These are phyloP conservation scores for Fusarium tricinctum DNA, from an alignment of 2,329 filamentous ascomycete genomes.

Conservation along the genomic window DNA sequence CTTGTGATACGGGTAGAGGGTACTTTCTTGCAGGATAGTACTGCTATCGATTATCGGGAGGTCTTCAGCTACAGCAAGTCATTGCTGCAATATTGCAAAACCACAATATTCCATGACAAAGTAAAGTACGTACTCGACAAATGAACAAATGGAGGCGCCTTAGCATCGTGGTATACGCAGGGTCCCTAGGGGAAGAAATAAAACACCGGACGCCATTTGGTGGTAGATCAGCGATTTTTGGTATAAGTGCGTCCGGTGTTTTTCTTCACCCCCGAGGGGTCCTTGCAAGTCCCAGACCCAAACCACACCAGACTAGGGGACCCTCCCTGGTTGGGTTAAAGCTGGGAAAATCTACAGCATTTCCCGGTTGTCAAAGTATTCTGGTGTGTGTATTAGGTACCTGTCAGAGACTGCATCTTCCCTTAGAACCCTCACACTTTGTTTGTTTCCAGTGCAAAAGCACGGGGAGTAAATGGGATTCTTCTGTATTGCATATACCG, in stretches of 20 bases:
- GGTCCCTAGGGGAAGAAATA: constrained; percentile 19
- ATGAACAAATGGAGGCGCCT: constrained; percentile 8
- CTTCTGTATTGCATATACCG: neutral
- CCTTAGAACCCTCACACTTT: no score
- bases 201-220: no score
- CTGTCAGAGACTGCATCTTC: constrained; percentile 8
- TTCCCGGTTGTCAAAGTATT: constrained; percentile 16
- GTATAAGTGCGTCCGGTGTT: no score
- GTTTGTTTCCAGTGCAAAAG: neutral
- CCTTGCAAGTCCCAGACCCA: constrained; percentile 23
- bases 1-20: neutral
- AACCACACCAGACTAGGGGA: constrained; percentile 12
- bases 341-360: constrained; percentile 20
- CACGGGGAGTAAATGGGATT: neutral
- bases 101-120: neutral
- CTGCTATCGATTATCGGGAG: neutral
- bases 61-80: no score
- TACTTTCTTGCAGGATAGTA: neutral
- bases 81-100: neutral
- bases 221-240: no score
- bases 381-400: constrained; percentile 30
- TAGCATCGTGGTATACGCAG: constrained; percentile 27
- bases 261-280: constrained; percentile 15
- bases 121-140: constrained; percentile 2
- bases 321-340: constrained; percentile 20